These are phyloP conservation scores for Trametes coccinea DNA, from an alignment of 768 basidiomycete species.

Conservation along the genomic window DNA sequence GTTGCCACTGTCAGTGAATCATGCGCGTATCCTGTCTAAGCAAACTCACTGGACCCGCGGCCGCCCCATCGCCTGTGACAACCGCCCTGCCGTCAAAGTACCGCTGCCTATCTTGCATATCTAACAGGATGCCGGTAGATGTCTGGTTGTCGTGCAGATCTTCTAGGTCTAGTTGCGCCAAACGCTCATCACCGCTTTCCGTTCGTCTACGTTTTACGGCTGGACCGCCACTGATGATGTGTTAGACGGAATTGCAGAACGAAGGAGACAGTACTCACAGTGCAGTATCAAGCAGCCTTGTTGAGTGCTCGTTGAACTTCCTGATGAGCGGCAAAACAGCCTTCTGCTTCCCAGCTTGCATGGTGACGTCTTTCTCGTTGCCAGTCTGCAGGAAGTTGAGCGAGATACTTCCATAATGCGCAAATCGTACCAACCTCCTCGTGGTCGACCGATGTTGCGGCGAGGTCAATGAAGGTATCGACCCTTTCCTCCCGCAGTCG, in stretches of 20 bases:
- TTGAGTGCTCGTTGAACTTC: constrained; percentile 97
- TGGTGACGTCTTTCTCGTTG: constrained; percentile 88
- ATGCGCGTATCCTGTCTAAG: no score
- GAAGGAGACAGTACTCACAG: constrained; percentile 47
- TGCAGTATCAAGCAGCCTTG: constrained; percentile 79
- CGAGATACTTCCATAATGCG: not conserved
- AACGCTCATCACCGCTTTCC: constrained; percentile 41
- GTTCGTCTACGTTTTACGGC: constrained; percentile 62
- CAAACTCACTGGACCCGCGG: constrained; percentile 26
- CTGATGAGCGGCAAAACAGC: constrained; percentile 90
- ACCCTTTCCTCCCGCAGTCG: constrained; percentile 64
- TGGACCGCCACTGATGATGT: constrained; percentile 49
- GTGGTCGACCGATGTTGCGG: constrained; percentile 89
- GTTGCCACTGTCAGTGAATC: not conserved
- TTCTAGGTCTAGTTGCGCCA: constrained; percentile 75
- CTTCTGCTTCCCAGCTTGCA: constrained; percentile 91
- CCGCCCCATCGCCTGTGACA: constrained; percentile 12
- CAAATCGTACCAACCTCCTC: constrained; percentile 56
- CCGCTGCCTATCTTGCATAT: constrained; percentile 84
- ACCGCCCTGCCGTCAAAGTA: constrained; percentile 70
- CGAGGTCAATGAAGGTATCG: constrained; percentile 81
- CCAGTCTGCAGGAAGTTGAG: constrained; percentile 57
- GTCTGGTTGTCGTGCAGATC: constrained; percentile 76
- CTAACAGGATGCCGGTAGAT: constrained; percentile 70
- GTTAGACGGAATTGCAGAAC: not conserved